phyloP scores from a whole-genome alignment of 179 eudicot species.

The Beta corolliflora region DNA sequence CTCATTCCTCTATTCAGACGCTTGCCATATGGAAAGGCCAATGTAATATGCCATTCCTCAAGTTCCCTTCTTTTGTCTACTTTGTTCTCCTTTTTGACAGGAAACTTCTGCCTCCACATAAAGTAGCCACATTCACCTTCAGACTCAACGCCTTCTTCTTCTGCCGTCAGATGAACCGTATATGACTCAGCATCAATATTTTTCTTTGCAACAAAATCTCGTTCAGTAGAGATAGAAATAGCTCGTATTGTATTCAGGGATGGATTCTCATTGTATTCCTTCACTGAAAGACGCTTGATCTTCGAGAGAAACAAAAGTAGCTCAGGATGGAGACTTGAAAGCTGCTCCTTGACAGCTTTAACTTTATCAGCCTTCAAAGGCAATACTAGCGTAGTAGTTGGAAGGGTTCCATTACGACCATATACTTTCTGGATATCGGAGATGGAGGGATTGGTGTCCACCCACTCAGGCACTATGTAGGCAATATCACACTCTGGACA shows the following conservation, averaged over 20 bases:
- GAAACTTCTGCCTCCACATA: slow-evolving; percentile 83
- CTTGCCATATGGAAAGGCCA: slow-evolving; percentile 67
- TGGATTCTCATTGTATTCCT: slow-evolving; percentile 50
- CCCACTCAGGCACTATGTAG: slow-evolving; percentile 84
- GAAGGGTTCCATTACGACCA: slow-evolving; percentile 43
- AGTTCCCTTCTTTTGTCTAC: slow-evolving; percentile 63
- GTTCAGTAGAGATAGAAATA: slow-evolving; percentile 63
- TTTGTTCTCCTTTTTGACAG: slow-evolving; percentile 46
- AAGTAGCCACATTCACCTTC: slow-evolving; percentile 55
- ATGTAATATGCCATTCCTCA: slow-evolving; percentile 63
- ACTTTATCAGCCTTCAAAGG: slow-evolving; percentile 72
- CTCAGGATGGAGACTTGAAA: slow-evolving; percentile 71
- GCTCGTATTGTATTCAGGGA: slow-evolving; percentile 46
- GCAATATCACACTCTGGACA: slow-evolving; percentile 57
- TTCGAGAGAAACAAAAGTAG: slow-evolving; percentile 66
- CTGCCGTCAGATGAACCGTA: slow-evolving; percentile 52
- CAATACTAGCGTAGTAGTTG: slow-evolving; percentile 60
- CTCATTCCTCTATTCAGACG: slow-evolving; percentile 55
- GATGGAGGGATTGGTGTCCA: slow-evolving; percentile 54
- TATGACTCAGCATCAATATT: slow-evolving; percentile 66
- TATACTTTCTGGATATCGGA: slow-evolving; percentile 50
- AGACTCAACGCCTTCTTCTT: slow-evolving; percentile 32
- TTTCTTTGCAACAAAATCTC: slow-evolving; percentile 46
- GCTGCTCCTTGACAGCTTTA: slow-evolving; percentile 58
- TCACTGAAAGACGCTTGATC: slow-evolving; percentile 63